These are phyloP conservation scores for Hanseniaspora meyeri DNA, from an alignment of 805 yeast species.

Conservation along the genomic window DNA sequence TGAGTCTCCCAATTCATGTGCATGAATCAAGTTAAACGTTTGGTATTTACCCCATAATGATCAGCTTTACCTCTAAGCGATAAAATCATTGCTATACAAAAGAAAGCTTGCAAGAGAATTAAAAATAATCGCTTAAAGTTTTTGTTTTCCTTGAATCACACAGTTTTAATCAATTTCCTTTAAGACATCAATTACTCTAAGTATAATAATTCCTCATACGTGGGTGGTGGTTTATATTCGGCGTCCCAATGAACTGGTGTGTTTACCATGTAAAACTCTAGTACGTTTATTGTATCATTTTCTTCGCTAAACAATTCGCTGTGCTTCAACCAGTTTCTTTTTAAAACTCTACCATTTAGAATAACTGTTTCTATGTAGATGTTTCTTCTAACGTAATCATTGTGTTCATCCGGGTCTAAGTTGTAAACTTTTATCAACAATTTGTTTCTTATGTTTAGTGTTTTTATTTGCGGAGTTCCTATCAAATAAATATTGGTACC, in stretches of 20 bases:
- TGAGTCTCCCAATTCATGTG: background rate
- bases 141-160: too few species aligned
- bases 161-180: too few species aligned
- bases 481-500: conserved; percentile 29
- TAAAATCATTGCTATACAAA: too few species aligned
- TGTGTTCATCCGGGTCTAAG: conserved; percentile 15
- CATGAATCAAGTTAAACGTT: background rate
- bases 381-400: conserved; percentile 14
- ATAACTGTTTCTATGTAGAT: conserved; percentile 25
- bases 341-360: conserved; percentile 24
- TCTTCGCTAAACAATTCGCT: conserved; percentile 25
- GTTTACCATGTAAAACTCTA: conserved; percentile 17
- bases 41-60: background rate
- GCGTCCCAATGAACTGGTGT: conserved; percentile 22
- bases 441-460: conserved; percentile 21
- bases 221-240: conserved; percentile 23
- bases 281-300: conserved; percentile 13
- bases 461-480: conserved; percentile 25
- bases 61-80: background rate
- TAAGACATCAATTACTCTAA: background rate
- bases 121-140: background rate
- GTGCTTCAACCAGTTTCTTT: conserved; percentile 28
- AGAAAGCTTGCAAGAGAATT: too few species aligned
- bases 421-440: conserved; percentile 22
- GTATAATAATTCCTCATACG: conserved; percentile 19